A percentile compares a stretch with the other conserved stretches of the same genome.
Evolutionary conservation across 352 stramenopile species (phyloP).

Genomic region (Phytophthora tubulina): DNA sequence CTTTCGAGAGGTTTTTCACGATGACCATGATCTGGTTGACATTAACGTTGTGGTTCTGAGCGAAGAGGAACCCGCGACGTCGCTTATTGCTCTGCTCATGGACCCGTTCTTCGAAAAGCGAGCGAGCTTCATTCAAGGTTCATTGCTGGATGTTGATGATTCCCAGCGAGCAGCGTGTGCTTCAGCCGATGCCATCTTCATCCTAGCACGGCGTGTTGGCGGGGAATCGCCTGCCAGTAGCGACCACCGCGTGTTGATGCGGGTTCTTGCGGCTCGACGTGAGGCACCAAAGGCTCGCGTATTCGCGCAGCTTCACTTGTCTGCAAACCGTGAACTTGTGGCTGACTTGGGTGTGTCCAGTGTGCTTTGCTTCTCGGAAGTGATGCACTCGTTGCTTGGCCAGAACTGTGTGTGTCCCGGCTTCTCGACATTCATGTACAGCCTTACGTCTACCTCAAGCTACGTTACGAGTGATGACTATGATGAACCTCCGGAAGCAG

Average conservation of each 20-base stretch:
- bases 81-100: constrained; percentile 80
- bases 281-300: constrained; percentile 53
- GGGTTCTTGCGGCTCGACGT: constrained; percentile 74
- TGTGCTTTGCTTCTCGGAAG: constrained; percentile 81
- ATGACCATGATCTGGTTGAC: constrained; percentile 85
- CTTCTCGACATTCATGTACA: constrained; percentile 90
- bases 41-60: constrained; percentile 82
- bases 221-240: constrained; percentile 71
- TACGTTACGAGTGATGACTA: constrained; percentile 43
- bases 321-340: constrained; percentile 71
- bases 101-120: constrained; percentile 90
- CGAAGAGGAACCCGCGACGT: constrained; percentile 77
- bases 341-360: constrained; percentile 76
- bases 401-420: constrained; percentile 89
- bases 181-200: constrained; percentile 78
- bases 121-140: constrained; percentile 82
- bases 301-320: constrained; percentile 84
- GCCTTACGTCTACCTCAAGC: constrained; percentile 81
- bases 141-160: constrained; percentile 81
- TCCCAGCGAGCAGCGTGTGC: constrained; percentile 69
- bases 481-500: constrained; percentile 36
- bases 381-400: constrained; percentile 80
- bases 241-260: constrained; percentile 83
- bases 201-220: constrained; percentile 65
- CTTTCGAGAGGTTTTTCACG: constrained; percentile 87